Conservation (phyloP, 192 early-diverging fungal species). For the Gryganskiella cystojenkinii region DNA sequence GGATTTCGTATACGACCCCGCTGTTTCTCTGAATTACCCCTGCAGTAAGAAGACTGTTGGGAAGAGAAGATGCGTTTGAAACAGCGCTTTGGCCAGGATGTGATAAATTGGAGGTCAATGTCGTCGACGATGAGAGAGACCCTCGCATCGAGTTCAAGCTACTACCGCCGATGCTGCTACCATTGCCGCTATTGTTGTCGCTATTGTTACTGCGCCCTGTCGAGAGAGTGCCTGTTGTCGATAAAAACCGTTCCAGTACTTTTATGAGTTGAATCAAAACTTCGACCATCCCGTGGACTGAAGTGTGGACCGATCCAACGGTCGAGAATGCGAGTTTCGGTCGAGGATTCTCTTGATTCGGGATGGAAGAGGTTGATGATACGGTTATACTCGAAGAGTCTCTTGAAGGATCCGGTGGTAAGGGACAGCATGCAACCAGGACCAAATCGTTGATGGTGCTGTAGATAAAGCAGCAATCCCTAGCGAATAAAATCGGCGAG, state of each 20-base stretch:
- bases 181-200: background rate
- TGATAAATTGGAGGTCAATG: too few relatives aligned
- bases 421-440: slow-evolving; percentile 32
- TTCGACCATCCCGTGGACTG: slow-evolving; percentile 25
- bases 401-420: slow-evolving; percentile 19
- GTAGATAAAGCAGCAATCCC: slow-evolving; percentile 31
- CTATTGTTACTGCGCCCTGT: too few relatives aligned
- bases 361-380: background rate
- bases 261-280: slow-evolving; percentile 27
- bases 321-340: slow-evolving; percentile 25
- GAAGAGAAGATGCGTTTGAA: too few relatives aligned
- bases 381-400: slow-evolving; percentile 5
- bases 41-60: background rate
- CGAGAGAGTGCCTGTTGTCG: background rate
- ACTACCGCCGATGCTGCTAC: background rate
- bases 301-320: background rate
- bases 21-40: slow-evolving; percentile 16
- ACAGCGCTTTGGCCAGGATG: too few relatives aligned
- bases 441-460: slow-evolving; percentile 25
- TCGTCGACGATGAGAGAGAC: too few relatives aligned
- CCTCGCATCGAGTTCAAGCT: slow-evolving; percentile 1
- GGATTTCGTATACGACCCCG: slow-evolving; percentile 39
- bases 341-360: slow-evolving; percentile 1
- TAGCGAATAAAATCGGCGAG: slow-evolving; percentile 8
- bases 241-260: slow-evolving; percentile 28